Percentiles rank a stretch among this genome's conserved stretches.
Conservation (phyloP, 495 filamentous ascomycete genomes). For the Tetracladium marchalianum region DNA sequence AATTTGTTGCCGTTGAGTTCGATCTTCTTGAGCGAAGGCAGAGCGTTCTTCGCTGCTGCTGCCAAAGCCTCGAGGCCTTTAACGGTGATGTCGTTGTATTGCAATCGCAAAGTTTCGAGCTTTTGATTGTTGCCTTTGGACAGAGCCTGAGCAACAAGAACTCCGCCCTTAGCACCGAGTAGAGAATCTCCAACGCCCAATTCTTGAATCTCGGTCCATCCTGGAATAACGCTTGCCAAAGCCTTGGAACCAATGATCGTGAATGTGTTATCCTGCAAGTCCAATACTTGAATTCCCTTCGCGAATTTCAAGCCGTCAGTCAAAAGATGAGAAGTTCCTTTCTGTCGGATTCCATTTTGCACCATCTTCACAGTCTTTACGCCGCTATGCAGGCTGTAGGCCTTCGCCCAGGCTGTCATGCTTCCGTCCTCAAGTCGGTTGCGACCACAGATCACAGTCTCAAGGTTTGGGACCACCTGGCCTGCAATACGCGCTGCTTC, state of each 20-base stretch:
- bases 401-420: slow-evolving; percentile 88
- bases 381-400: slow-evolving; percentile 68
- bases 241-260: slow-evolving; percentile 71
- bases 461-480: slow-evolving; percentile 65
- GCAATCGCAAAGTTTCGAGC: slow-evolving; percentile 69
- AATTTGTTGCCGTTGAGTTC: slow-evolving; percentile 98
- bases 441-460: slow-evolving; percentile 91
- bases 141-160: slow-evolving; percentile 63
- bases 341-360: slow-evolving; percentile 93
- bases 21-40: slow-evolving; percentile 69
- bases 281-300: slow-evolving; percentile 56
- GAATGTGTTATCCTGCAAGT: slow-evolving; percentile 97
- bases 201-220: slow-evolving; percentile 70
- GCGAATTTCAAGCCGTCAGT: slow-evolving; percentile 64
- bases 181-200: slow-evolving; percentile 86
- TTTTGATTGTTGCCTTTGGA: slow-evolving; percentile 63
- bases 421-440: slow-evolving; percentile 92
- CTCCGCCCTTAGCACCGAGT: slow-evolving; percentile 66
- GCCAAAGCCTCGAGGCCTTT: slow-evolving; percentile 60
- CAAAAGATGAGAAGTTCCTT: slow-evolving; percentile 73
- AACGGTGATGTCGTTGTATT: slow-evolving; percentile 89
- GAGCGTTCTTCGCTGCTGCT: slow-evolving; percentile 47
- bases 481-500: slow-evolving; percentile 57
- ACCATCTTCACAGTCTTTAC: slow-evolving; percentile 91
- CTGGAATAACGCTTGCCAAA: slow-evolving; percentile 58